Evolutionary conservation across 805 yeast species (phyloP), one percentile per base, ranked within the genome.

Genomic region (Wickerhamiella sorbophila): DNA sequence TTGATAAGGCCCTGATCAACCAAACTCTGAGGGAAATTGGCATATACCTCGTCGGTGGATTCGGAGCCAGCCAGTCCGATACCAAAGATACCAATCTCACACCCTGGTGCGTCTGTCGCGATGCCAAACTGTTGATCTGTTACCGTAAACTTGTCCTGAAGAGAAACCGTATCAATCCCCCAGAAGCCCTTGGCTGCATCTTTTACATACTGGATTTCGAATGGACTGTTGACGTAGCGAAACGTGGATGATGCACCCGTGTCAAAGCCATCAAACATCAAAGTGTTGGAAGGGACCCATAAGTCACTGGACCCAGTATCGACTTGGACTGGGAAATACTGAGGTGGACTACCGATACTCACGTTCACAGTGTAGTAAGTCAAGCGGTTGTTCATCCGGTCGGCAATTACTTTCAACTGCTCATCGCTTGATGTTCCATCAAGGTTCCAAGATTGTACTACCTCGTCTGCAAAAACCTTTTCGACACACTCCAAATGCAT

Each of bases 71-170:
- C 21, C 1, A 53, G 56, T 1, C 57, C 56, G 22, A 54, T 52
- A 4, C 63, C 63, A 18, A 59, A 47, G 35, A 58, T 51, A 41
- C 94, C 93, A 53, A 52, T 46, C 1, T 71, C 62, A 5, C 72
- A 60, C 8, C 87, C 77, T 39, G 76, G 73, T 1, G 86, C 71
- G 26, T 62, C 56, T 52, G 77, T 76, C 5, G 81, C 88, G 20
- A 85, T 74, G 1, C 88, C 95, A 58, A 85, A 71, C n/a, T 83
- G 74, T 34, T 80, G 60, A 44, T 65, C 61, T 0, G 64, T 46
- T 12, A 80, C 65, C 14, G 69, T 57, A 15, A 41, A 40, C 31
- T 36, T 35, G 9, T 67, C 71, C 40, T 75, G 73, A 40, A 82
- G 53, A 1, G 53, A 49, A 3, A 85, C 68, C 37, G 63, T 61